These are phyloP conservation scores for Neoboletus magnificus DNA, from an alignment of 768 basidiomycete genomes.

Conservation along the genomic window DNA sequence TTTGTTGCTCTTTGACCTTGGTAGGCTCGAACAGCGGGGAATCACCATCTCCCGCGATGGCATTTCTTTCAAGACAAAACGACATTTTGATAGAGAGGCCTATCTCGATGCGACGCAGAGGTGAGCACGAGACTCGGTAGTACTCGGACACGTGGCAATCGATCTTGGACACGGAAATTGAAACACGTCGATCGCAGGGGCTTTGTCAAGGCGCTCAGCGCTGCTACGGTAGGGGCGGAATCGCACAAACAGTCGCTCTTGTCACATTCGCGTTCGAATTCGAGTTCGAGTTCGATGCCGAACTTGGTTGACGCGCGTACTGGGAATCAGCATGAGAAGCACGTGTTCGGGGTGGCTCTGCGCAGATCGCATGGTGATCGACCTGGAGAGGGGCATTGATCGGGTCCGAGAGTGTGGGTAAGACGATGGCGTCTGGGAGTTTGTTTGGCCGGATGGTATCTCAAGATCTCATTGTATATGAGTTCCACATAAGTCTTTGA, in stretches of 20 bases:
- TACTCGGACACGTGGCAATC: neutral
- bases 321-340: neutral
- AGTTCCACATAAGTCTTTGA: no score
- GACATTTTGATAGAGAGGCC: constrained; percentile 55
- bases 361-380: constrained; percentile 5
- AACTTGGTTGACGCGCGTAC: neutral
- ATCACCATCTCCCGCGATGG: constrained; percentile 56
- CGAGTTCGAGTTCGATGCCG: neutral
- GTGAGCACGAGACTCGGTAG: constrained; percentile 31
- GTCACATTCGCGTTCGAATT: neutral
- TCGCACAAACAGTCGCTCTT: constrained; percentile 10
- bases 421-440: neutral
- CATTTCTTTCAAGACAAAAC: constrained; percentile 61
- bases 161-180: neutral
- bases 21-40: constrained; percentile 48
- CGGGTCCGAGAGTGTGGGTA: neutral
- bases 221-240: constrained; percentile 38
- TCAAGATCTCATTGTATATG: no score
- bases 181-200: constrained; percentile 30
- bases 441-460: neutral
- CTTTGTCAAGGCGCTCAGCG: constrained; percentile 49
- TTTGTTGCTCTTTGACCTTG: neutral
- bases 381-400: neutral
- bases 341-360: neutral
- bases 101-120: constrained; percentile 75